Percentiles rank a stretch among this genome's conserved stretches.
Evolutionary conservation across 345 rosid genomes (phyloP).

Genomic region (Linum trigynum): DNA sequence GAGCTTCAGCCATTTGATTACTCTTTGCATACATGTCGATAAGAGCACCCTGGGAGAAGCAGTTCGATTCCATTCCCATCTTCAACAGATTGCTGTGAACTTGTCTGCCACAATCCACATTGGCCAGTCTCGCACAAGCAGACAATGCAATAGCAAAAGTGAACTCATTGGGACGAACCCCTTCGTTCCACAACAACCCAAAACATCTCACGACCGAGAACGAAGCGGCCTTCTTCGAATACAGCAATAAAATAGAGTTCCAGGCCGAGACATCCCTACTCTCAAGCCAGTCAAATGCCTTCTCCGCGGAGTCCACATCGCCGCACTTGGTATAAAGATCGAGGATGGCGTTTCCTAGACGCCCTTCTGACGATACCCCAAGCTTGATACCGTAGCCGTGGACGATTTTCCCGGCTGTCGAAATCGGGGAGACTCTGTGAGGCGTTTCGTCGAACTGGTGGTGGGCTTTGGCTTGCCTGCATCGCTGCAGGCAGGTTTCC

Average conservation of each 20-base stretch:
- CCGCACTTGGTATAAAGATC: constrained; percentile 84
- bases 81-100: constrained; percentile 55
- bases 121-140: constrained; percentile 46
- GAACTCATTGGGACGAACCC: constrained; percentile 56
- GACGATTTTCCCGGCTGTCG: constrained; percentile 33
- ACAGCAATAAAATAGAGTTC: constrained; percentile 72
- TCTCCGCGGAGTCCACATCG: constrained; percentile 43
- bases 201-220: constrained; percentile 34
- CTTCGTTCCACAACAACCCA: constrained; percentile 26
- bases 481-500: constrained; percentile 33
- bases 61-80: constrained; percentile 43
- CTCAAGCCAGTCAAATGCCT: constrained; percentile 42
- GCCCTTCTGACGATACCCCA: constrained; percentile 42
- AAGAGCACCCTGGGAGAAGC: constrained; percentile 63
- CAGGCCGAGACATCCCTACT: constrained; percentile 53
- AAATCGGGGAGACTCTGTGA: constrained; percentile 30
- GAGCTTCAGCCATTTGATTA: constrained; percentile 41
- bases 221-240: constrained; percentile 38
- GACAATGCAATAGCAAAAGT: constrained; percentile 66
- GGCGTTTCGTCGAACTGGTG: constrained; percentile 68
- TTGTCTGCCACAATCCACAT: constrained; percentile 42
- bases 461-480: constrained; percentile 37
- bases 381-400: constrained; percentile 42
- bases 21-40: constrained; percentile 84
- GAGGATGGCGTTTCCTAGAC: constrained; percentile 48